phyloP scores from a whole-genome alignment of 176 grass and related monocot species.

The Oryza rufipogon region DNA sequence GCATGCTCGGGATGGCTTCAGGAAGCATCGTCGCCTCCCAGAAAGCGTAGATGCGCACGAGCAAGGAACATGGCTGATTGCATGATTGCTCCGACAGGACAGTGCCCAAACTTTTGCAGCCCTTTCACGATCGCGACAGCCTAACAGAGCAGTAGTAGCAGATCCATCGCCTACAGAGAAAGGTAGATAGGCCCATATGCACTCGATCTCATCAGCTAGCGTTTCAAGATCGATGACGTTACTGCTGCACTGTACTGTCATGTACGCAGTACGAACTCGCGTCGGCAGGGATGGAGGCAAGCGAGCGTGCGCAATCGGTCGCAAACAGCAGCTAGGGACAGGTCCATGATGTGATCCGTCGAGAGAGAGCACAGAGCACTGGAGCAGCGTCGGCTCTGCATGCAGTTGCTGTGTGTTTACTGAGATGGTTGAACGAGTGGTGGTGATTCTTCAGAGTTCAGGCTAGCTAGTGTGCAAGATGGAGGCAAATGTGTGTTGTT shows the following conservation, averaged over 20 bases:
- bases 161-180: neutral
- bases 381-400: slow-evolving; percentile 9
- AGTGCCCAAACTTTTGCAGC: slow-evolving; percentile 19
- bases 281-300: slow-evolving; percentile 21
- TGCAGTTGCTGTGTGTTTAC: neutral
- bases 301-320: neutral
- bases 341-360: slow-evolving; percentile 2
- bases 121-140: slow-evolving; percentile 49
- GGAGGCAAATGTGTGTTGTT: too few species aligned
- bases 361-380: neutral
- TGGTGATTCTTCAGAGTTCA: too few species aligned
- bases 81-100: slow-evolving; percentile 48
- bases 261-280: neutral
- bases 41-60: neutral
- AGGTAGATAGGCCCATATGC: neutral
- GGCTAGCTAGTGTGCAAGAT: too few species aligned
- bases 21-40: neutral
- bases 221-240: slow-evolving; percentile 4
- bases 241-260: neutral
- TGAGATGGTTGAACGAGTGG: neutral
- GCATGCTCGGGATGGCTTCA: neutral
- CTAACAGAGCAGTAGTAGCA: neutral
- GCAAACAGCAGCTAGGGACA: slow-evolving; percentile 17
- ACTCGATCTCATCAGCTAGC: neutral
- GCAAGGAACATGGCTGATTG: slow-evolving; percentile 11